phyloP scores from a whole-genome alignment of 345 rosid genomes.

The Hevea brasiliensis region DNA sequence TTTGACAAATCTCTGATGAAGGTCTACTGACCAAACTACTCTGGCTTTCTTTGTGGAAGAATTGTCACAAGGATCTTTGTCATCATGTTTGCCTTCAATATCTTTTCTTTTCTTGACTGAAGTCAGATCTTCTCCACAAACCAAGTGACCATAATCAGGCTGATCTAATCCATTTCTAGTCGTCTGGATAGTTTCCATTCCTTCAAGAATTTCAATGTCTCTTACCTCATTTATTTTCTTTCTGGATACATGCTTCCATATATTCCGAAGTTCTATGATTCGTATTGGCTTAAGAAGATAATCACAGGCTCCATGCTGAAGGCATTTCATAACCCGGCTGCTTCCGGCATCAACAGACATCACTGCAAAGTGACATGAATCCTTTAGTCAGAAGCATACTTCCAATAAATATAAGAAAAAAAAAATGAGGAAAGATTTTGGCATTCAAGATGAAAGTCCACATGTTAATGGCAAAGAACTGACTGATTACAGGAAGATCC shows the following conservation, averaged over 20 bases:
- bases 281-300: constrained; percentile 93
- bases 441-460: constrained; percentile 21
- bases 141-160: constrained; percentile 46
- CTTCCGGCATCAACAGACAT: constrained; percentile 97
- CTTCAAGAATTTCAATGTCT: constrained; percentile 62
- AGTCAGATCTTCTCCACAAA: constrained; percentile 58
- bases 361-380: constrained; percentile 49
- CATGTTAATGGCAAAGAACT: constrained; percentile 38
- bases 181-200: constrained; percentile 51
- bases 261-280: constrained; percentile 92
- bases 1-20: constrained; percentile 92
- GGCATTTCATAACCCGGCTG: constrained; percentile 87
- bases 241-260: constrained; percentile 93
- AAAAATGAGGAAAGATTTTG: background rate
- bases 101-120: constrained; percentile 64
- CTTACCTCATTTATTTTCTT: constrained; percentile 77
- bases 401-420: background rate
- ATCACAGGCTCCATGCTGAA: constrained; percentile 95
- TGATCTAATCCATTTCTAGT: constrained; percentile 39
- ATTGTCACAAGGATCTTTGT: constrained; percentile 48
- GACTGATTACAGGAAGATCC: constrained; percentile 96
- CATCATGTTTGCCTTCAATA: constrained; percentile 54
- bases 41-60: constrained; percentile 79
- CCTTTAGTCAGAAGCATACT: constrained; percentile 24
- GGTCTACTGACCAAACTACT: constrained; percentile 88